These are phyloP conservation scores for Mycena galericulata DNA, from an alignment of 768 basidiomycete species.

Conservation along the genomic window DNA sequence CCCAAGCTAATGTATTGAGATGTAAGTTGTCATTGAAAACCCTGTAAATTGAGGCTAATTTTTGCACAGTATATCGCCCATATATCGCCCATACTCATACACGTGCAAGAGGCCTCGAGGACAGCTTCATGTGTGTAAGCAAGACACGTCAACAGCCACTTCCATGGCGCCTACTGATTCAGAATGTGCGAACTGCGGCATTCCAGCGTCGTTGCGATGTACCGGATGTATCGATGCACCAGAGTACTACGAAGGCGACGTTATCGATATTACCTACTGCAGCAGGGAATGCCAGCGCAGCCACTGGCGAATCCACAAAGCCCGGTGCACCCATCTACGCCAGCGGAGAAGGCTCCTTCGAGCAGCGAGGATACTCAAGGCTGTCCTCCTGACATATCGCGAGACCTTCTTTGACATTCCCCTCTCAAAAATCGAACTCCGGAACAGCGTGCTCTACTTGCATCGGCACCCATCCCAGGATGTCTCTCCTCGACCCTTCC, in stretches of 20 bases:
- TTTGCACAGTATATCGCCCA: too few species aligned
- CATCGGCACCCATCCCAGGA: background rate
- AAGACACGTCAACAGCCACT: too few species aligned
- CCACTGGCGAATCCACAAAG: constrained; percentile 13
- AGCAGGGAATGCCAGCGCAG: constrained; percentile 3
- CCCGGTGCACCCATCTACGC: background rate
- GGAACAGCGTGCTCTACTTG: background rate
- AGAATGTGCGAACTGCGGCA: constrained; percentile 1
- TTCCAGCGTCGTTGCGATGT: constrained; percentile 12
- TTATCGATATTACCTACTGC: background rate
- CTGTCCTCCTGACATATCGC: constrained; percentile 8
- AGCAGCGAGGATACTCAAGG: constrained; percentile 5
- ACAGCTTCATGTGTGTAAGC: too few species aligned
- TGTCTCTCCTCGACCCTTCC: background rate
- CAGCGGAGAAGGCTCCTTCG: constrained; percentile 6
- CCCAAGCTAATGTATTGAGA: too few species aligned
- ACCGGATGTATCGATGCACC: constrained; percentile 11
- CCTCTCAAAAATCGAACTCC: constrained; percentile 4
- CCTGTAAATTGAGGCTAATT: too few species aligned
- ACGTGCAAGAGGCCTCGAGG: too few species aligned
- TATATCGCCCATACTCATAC: too few species aligned
- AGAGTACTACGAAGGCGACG: constrained; percentile 10
- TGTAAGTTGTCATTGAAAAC: too few species aligned
- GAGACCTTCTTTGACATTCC: constrained; percentile 10
- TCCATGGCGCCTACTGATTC: constrained; percentile 11